A percentile compares a stretch with the other conserved stretches of the same genome.
Evolutionary conservation across 257 asterid species (phyloP).

Genomic region (Solanum corneliomulleri): DNA sequence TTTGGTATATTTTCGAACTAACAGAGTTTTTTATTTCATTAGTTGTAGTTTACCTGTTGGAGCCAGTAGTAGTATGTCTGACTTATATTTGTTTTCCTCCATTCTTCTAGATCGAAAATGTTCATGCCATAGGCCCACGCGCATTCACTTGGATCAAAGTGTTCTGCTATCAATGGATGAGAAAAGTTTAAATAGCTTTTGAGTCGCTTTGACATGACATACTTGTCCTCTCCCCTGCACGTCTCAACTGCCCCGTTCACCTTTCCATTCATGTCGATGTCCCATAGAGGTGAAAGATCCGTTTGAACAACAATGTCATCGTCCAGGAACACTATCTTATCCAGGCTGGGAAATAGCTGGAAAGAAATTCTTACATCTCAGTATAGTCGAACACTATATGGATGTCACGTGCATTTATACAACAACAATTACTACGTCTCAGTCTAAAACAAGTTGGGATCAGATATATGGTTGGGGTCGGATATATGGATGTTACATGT

Average conservation of each 20-base stretch:
- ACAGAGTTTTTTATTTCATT: background rate
- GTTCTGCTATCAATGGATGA: constrained; percentile 69
- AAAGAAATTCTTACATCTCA: background rate
- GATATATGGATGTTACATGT: background rate
- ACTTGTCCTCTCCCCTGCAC: constrained; percentile 74
- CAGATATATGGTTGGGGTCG: background rate
- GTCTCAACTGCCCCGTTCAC: constrained; percentile 97
- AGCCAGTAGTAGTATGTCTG: constrained; percentile 77
- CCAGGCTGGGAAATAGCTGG: constrained; percentile 85
- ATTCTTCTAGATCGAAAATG: constrained; percentile 75
- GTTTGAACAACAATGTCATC: constrained; percentile 90
- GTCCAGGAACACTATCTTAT: constrained; percentile 79
- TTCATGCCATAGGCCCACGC: constrained; percentile 99
- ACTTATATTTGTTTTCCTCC: constrained; percentile 83
- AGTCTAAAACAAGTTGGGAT: background rate
- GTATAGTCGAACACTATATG: background rate
- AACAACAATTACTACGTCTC: background rate
- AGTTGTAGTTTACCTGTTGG: constrained; percentile 42
- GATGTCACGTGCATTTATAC: background rate
- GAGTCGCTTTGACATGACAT: constrained; percentile 83
- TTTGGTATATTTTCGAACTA: background rate
- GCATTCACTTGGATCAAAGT: constrained; percentile 69
- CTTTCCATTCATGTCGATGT: constrained; percentile 76
- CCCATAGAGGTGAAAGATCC: constrained; percentile 92
- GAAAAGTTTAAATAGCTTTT: constrained; percentile 89